phyloP scores from a whole-genome alignment of 2,329 filamentous ascomycete genomes.

The Lojkania enalia region DNA sequence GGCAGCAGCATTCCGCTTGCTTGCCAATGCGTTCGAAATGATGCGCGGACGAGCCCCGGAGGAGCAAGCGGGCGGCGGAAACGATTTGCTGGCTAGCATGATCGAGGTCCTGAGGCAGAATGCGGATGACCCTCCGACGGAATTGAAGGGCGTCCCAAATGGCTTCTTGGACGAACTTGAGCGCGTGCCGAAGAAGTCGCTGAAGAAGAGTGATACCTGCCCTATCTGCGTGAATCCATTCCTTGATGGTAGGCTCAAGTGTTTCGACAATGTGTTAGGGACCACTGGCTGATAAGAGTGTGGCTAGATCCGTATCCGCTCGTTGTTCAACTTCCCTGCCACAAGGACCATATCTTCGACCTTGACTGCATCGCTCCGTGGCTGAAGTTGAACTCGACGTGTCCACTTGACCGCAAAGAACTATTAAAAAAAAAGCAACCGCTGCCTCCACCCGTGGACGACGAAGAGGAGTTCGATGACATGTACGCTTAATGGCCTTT shows the following conservation, averaged over 20 bases:
- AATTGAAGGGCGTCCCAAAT: slow-evolving; percentile 64
- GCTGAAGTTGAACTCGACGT: slow-evolving; percentile 66
- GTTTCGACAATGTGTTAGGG: not conserved
- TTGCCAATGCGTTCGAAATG: slow-evolving; percentile 63
- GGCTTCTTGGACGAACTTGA: slow-evolving; percentile 64
- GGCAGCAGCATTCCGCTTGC: slow-evolving; percentile 60
- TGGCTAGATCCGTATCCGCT: slow-evolving; percentile 60
- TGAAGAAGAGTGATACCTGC: slow-evolving; percentile 58
- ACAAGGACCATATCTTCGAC: slow-evolving; percentile 65
- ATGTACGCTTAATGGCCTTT: slow-evolving; percentile 52
- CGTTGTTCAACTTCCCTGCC: slow-evolving; percentile 64
- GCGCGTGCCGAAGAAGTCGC: slow-evolving; percentile 58
- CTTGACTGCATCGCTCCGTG: slow-evolving; percentile 67
- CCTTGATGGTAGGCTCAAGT: slow-evolving; percentile 55
- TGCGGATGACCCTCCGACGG: slow-evolving; percentile 62
- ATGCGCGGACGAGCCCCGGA: slow-evolving; percentile 54
- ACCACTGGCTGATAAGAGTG: slow-evolving; percentile 20
- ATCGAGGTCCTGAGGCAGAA: slow-evolving; percentile 58
- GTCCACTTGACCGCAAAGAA: slow-evolving; percentile 63
- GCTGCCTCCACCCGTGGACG: slow-evolving; percentile 50
- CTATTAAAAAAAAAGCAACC: slow-evolving; percentile 58
- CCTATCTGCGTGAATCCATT: slow-evolving; percentile 65
- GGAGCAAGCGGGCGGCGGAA: slow-evolving; percentile 24
- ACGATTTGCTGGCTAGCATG: slow-evolving; percentile 57
- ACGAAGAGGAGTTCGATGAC: slow-evolving; percentile 57